phyloP scores from a whole-genome alignment of 345 rosid species.

The Mallotus nudiflorus region DNA sequence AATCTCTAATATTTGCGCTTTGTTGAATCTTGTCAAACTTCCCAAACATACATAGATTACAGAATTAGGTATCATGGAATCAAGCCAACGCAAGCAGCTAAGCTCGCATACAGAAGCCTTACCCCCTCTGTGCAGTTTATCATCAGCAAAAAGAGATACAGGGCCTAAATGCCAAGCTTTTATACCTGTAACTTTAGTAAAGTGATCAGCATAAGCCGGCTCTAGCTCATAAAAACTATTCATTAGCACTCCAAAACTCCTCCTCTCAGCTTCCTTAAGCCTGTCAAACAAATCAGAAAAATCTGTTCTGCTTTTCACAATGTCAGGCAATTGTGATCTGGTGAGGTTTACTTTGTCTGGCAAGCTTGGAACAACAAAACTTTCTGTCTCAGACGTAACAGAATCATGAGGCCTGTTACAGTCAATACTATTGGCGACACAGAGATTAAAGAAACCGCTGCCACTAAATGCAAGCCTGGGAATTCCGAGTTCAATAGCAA shows the following conservation, averaged over 20 bases:
- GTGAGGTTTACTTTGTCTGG: conserved; percentile 27
- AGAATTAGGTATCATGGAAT: conserved; percentile 28
- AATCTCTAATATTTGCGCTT: conserved; percentile 21
- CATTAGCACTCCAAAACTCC: conserved; percentile 32
- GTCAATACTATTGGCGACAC: conserved; percentile 20
- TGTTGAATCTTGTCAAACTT: conserved; percentile 25
- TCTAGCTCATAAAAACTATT: conserved; percentile 37
- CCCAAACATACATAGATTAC: conserved; percentile 35
- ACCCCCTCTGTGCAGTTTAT: conserved; percentile 31
- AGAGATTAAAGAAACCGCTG: conserved; percentile 38
- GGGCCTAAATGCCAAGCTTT: conserved; percentile 40
- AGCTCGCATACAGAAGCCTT: conserved; percentile 2
- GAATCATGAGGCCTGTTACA: conserved; percentile 19
- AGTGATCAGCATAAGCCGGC: conserved; percentile 32
- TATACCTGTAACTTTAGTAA: conserved; percentile 22
- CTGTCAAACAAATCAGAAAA: conserved; percentile 35
- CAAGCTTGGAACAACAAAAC: conserved; percentile 24
- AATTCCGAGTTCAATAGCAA: conserved; percentile 28
- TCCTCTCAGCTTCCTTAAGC: conserved; percentile 32
- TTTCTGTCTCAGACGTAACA: conserved; percentile 25
- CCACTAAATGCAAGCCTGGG: conserved; percentile 41
- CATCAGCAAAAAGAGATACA: conserved; percentile 20
- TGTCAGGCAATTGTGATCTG: conserved; percentile 37
- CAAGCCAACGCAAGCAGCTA: conserved; percentile 33
- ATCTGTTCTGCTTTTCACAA: conserved; percentile 24